Evolutionary conservation across 2,329 filamentous ascomycete genomes (phyloP), one percentile per base, ranked within the genome.

Genomic region (Aspergillus alliaceus): DNA sequence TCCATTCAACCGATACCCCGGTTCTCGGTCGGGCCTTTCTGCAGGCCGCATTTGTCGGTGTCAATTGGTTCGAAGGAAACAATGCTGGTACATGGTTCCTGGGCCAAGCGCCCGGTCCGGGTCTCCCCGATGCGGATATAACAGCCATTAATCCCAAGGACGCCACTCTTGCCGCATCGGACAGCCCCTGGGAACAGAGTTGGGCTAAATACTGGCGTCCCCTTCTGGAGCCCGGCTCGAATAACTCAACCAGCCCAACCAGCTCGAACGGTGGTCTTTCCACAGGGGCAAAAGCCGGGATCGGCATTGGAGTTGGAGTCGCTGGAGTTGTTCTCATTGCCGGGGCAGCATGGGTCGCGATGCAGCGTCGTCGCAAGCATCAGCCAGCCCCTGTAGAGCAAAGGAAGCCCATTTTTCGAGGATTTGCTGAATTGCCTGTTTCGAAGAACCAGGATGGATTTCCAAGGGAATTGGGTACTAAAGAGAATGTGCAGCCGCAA

Each of bases 1-100:
- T 58, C 18, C 44, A 47, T 24, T 53, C 54, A 2, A 56, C 51
- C 9, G 52, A 52, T 15, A 58, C 49, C 12, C 56, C 54, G 1
- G 54, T 58, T 4, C 57, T 69, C n/a, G 66, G 66, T n/a, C 62
- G 66, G 11, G 60, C 66, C 0, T 67, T 69, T 32, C 51, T 69
- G 0, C 66, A 69, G 51, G 60, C 66, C 2, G 66, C 66, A 18
- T 67, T 69, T 25, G 32, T 68, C 2, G 64, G 62, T 6, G 57
- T 57, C 11, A 65, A 69, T 25, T 69, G 60, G 59, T 51, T 55
- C 18, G 42, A 62, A 11, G 57, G 59, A 0, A 50, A 55, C 9
- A 56, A 58, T 31, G 39, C 40, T 3, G 61, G 61, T 4, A 56
- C 44, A 1, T 64, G 63, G 60, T 66, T 59, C 25, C 49, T 68